Evolutionary conservation across 2,329 filamentous ascomycete species (phyloP), one percentile per base, ranked within the genome.

Genomic region (Exophiala lecanii-corni): DNA sequence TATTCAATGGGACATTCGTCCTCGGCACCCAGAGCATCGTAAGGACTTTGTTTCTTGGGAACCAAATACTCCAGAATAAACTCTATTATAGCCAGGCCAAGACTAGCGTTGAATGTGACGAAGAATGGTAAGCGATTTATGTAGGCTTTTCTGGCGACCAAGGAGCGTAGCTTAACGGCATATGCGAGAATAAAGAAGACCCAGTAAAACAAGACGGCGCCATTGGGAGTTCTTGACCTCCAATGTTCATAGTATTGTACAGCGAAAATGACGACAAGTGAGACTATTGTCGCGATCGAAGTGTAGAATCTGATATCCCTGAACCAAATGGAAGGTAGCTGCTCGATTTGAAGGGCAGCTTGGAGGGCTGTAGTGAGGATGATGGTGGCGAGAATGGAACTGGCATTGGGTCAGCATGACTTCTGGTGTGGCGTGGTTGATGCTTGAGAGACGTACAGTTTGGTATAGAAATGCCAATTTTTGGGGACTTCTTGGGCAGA

Each of bases 401-500:
- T 82, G 58, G 47, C 23, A 31, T 42, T 45, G 28, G 51, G n/a
- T 32, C 19, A 40, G 37, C 30, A 50, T 25, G 23, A 18, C 10
- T 28, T 3, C 9, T 9, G 9, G 17, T 13, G 13, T n/a, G 13
- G 19, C 33, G 12, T 12, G 7, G 19, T 16, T 4, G 21, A 5
- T 12, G 36, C 2, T 21, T 18, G 33, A 9, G 15, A 28, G 17
- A 61, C 56, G 72, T 92, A 88, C 78, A 96, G 74, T 68, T 98
- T 98, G 9, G 81, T 71, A 73, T 87, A 96, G 64, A 97, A 97
- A 62, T 92, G 88, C 81, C 85, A 88, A 63, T 94, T 85, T 73
- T 88, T 94, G 53, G 77, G 71, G 13, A 91, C 78, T 1, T 78
- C 76, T 40, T 79, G 74, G 26, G 81, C 72, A 39, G 78, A 75